Conservation (phyloP, 345 rosid genomes). For the Citrus trifoliata region DNA sequence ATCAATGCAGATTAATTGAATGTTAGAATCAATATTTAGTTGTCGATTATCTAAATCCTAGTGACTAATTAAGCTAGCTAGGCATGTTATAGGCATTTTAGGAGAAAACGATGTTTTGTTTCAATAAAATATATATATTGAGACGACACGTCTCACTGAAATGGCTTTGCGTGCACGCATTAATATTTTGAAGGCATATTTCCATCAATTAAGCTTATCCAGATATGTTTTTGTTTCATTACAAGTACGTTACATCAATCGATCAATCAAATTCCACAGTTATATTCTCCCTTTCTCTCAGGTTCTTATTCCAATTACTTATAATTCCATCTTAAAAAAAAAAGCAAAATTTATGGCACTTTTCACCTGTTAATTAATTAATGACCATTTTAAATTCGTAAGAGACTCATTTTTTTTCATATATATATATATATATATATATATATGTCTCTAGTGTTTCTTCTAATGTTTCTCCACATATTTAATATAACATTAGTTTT, state of each 20-base stretch:
- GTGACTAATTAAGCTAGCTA: not conserved
- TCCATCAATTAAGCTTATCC: slow-evolving; percentile 1
- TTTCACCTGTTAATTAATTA: not conserved
- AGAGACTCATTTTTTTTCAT: too few relatives aligned
- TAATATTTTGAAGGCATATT: not conserved
- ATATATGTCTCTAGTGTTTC: too few relatives aligned
- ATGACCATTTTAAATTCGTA: too few relatives aligned
- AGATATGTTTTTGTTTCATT: not conserved
- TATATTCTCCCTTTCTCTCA: not conserved
- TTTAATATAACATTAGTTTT: too few relatives aligned
- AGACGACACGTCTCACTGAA: not conserved
- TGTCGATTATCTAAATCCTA: too few relatives aligned
- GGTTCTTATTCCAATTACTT: not conserved
- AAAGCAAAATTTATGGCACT: not conserved
- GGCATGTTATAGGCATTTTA: not conserved
- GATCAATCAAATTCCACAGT: not conserved
- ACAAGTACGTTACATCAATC: not conserved
- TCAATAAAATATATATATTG: not conserved
- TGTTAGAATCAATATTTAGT: too few relatives aligned
- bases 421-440: too few relatives aligned
- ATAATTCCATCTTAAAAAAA: not conserved
- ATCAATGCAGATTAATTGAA: too few relatives aligned
- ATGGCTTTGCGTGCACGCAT: slow-evolving; percentile 33
- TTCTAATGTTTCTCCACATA: too few relatives aligned
- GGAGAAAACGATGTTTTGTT: slow-evolving; percentile 13